Base-by-base conservation (phyloP, 257 asterid genomes). In the Nicotiana paniculata region DNA sequence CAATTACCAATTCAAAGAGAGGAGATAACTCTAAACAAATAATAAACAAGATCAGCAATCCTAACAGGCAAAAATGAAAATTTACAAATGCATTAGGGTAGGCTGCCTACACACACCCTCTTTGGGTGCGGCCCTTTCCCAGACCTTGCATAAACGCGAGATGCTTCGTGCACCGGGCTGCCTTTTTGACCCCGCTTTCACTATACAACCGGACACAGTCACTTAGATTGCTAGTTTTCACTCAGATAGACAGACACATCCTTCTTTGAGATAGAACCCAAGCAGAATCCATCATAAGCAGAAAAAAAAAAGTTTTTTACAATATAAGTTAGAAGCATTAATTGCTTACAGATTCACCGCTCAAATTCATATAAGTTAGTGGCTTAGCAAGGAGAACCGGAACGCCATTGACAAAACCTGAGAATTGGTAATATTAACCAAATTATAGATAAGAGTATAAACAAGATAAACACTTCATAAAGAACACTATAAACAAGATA, bases 371-470 rank as follows among this genome's bases (percentile, higher is more conserved):
- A 86, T 86, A 93, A 6, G 98, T 94, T 81, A 94, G 99, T 37
- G 99, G 99, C 88, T 96, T 96, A 26, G 97, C 97, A 88, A 96
- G 85, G 83, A 96, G 88, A 81, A 96, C 91, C 4, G 97, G 98
- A 88, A 88, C 84, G 26, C 86, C 97, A 75, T 88, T 83, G 61
- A 93, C 90, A 69, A 93, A 86, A 82, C 97, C 99, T 96, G 93
- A 81, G 69, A 77, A 72, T 69, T 61, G 77, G 48, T 48, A 82
- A 48, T 21, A 32, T 32, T 21, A 82, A n/a, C 17, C 35, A 62
- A 62, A 62, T 62, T 7, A 9, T 62, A 62, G 35, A 62, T 11
- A n/a, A 10, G 67, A 62, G 68, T 9, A 4, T 24, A 62, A 62
- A 62, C 79, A 72, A 46, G 51, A 43, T 43, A 43, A 72, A 9